A percentile compares a stretch with the other conserved stretches of the same genome.
phyloP scores from a whole-genome alignment of 2,329 filamentous ascomycete species.

The Cercospora zeina region DNA sequence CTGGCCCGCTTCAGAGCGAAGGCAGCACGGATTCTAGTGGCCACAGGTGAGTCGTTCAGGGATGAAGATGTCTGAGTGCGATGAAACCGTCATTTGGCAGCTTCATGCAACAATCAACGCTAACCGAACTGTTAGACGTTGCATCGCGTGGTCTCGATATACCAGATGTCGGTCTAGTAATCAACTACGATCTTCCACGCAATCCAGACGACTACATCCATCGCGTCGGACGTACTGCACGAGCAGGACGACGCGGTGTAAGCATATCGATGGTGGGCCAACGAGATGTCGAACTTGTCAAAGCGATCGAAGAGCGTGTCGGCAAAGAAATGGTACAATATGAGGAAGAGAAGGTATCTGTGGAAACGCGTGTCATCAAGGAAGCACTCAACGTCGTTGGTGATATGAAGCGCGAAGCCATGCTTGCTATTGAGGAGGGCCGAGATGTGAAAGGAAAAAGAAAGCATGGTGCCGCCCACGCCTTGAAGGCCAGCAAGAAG shows the following conservation, averaged over 20 bases:
- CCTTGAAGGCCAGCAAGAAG: conserved; percentile 12
- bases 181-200: conserved; percentile 96
- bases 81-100: not conserved
- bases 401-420: conserved; percentile 92
- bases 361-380: conserved; percentile 84
- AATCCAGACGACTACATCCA: conserved; percentile 98
- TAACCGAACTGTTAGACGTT: conserved; percentile 60
- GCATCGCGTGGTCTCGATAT: conserved; percentile 94
- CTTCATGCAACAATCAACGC: not conserved
- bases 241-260: conserved; percentile 81
- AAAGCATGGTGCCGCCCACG: conserved; percentile 12
- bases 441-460: conserved; percentile 87
- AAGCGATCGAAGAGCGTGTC: conserved; percentile 83
- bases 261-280: conserved; percentile 88
- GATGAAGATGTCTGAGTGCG: not conserved
- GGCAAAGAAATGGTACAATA: conserved; percentile 79
- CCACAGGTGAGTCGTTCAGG: conserved; percentile 55
- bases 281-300: conserved; percentile 84
- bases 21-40: conserved; percentile 81
- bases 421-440: conserved; percentile 88
- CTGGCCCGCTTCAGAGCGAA: conserved; percentile 86
- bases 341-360: conserved; percentile 84
- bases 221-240: conserved; percentile 88
- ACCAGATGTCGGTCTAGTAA: conserved; percentile 81
- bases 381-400: conserved; percentile 85